phyloP scores from a whole-genome alignment of 2,329 filamentous ascomycete genomes.

The Moelleriella libera region DNA sequence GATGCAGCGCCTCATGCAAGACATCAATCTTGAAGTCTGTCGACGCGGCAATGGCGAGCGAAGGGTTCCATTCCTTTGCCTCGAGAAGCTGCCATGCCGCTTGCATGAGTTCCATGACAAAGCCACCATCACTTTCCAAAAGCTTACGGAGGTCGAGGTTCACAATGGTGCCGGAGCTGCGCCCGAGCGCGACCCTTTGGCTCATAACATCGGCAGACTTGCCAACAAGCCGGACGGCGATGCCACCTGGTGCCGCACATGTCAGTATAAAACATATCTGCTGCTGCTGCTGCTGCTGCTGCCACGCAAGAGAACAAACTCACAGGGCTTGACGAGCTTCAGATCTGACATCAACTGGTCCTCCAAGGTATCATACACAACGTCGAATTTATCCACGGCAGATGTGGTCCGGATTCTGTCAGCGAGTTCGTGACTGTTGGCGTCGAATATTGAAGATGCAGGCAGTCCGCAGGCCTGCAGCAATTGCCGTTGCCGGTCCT shows the following conservation, averaged over 20 bases:
- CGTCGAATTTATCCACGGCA: constrained; percentile 19
- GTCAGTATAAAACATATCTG: background rate
- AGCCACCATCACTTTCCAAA: constrained; percentile 15
- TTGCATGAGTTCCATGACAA: constrained; percentile 15
- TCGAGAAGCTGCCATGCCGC: constrained; percentile 5
- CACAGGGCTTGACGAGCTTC: constrained; percentile 21
- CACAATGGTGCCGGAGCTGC: constrained; percentile 13
- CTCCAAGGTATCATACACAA: constrained; percentile 31
- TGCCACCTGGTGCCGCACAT: constrained; percentile 12
- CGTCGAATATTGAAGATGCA: constrained; percentile 22
- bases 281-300: no score
- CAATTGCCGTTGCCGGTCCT: constrained; percentile 19
- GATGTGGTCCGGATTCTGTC: constrained; percentile 17
- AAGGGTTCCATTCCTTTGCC: background rate
- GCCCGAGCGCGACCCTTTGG: background rate
- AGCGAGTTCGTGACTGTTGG: constrained; percentile 18
- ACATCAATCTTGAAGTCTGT: constrained; percentile 8
- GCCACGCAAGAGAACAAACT: constrained; percentile 5
- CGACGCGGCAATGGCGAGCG: no score
- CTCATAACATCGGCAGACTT: constrained; percentile 8
- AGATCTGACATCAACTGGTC: constrained; percentile 16
- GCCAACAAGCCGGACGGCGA: constrained; percentile 16
- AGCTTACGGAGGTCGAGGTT: constrained; percentile 19
- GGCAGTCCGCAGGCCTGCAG: constrained; percentile 21
- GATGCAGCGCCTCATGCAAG: constrained; percentile 13